Conservation (phyloP, 306 rosid species). For the Gynostemma pentaphyllum region DNA sequence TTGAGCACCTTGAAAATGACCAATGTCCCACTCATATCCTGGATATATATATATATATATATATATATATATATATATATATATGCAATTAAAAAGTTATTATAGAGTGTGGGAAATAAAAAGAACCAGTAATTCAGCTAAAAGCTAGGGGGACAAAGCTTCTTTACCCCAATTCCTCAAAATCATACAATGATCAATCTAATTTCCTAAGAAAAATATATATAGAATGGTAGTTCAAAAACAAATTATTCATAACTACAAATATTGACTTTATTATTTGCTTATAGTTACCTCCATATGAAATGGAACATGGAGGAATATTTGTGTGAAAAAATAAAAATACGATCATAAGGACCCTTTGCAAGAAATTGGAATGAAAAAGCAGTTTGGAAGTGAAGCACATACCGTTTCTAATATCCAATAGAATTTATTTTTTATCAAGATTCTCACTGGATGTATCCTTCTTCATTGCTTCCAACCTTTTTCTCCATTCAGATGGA, state of each 20-base stretch:
- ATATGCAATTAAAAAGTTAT: slow-evolving; percentile 14
- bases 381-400: slow-evolving; percentile 4
- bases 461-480: slow-evolving; percentile 35
- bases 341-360: background rate
- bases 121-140: background rate
- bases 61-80: too few relatives aligned
- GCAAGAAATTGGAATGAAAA: background rate
- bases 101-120: background rate
- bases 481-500: slow-evolving; percentile 75
- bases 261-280: background rate
- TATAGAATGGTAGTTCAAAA: background rate
- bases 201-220: background rate
- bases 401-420: slow-evolving; percentile 90
- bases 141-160: background rate
- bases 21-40: slow-evolving; percentile 98
- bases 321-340: background rate
- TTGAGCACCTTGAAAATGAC: slow-evolving; percentile 70
- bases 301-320: background rate
- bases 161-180: background rate
- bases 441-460: too few relatives aligned
- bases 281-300: too few relatives aligned
- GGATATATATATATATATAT: too few relatives aligned
- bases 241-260: background rate
- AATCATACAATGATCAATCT: background rate
- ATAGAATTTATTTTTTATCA: slow-evolving; percentile 26